Conservation (phyloP, 2,329 filamentous ascomycete species). For the Grosmannia huntii region DNA sequence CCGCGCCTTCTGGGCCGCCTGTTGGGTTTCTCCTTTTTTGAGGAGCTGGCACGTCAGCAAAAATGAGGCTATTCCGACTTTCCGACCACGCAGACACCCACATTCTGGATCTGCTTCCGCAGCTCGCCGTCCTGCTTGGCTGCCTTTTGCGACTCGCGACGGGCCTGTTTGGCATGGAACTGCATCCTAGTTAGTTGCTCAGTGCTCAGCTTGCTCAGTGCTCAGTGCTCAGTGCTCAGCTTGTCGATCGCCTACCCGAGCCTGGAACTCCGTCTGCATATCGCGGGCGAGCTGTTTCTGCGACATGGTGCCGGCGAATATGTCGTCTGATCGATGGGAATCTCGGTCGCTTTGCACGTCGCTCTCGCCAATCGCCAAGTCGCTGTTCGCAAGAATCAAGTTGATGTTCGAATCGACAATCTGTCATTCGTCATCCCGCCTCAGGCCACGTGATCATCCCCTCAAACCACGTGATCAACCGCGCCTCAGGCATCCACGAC, state of each 20-base stretch:
- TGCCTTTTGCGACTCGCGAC: slow-evolving; percentile 47
- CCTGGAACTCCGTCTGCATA: slow-evolving; percentile 52
- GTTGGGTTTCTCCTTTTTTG: slow-evolving; percentile 50
- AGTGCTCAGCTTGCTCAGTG: background rate
- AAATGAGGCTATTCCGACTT: no score
- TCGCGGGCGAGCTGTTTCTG: slow-evolving; percentile 46
- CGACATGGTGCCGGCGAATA: slow-evolving; percentile 30
- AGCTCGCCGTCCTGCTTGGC: slow-evolving; percentile 47
- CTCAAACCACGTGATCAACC: no score
- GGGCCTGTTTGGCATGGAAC: slow-evolving; percentile 51
- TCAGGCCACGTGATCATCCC: background rate
- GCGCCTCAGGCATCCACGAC: background rate
- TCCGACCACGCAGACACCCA: slow-evolving; percentile 10
- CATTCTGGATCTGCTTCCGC: slow-evolving; percentile 50
- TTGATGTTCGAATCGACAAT: no score
- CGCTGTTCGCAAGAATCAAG: no score
- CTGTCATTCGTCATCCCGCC: no score
- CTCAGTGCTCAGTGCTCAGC: background rate
- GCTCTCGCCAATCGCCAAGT: no score
- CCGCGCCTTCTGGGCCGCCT: slow-evolving; percentile 51
- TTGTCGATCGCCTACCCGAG: slow-evolving; percentile 26
- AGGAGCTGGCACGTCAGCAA: slow-evolving; percentile 26
- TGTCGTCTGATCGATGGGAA: no score
- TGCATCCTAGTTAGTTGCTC: slow-evolving; percentile 11
- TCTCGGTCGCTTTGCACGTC: no score